phyloP scores from a whole-genome alignment of 768 basidiomycete genomes.

The Peribolospora kevripleyi region DNA sequence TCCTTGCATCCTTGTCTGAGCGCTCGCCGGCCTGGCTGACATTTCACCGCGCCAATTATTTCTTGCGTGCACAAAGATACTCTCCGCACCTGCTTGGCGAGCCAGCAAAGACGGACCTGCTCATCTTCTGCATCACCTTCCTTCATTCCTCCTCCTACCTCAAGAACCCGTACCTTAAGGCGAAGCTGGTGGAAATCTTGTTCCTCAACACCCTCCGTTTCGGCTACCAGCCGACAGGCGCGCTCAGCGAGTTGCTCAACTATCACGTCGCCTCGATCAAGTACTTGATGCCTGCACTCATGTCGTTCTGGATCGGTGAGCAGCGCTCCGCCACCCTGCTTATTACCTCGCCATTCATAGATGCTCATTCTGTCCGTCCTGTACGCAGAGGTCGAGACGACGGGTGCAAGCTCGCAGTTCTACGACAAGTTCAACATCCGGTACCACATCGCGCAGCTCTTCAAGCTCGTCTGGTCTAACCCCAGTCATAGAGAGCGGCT shows the following conservation, averaged over 20 bases:
- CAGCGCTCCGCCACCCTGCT: not conserved
- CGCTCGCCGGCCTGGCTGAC: not conserved
- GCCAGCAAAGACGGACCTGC: constrained; percentile 59
- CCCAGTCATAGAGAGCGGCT: constrained; percentile 68
- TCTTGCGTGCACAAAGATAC: constrained; percentile 10
- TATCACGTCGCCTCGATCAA: constrained; percentile 61
- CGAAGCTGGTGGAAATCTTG: constrained; percentile 71
- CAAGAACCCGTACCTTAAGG: constrained; percentile 93
- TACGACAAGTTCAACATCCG: constrained; percentile 61
- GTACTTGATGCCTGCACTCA: constrained; percentile 70
- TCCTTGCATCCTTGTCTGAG: not conserved
- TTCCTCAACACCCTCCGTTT: constrained; percentile 33
- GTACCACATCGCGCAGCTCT: constrained; percentile 42
- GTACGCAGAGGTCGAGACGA: constrained; percentile 70
- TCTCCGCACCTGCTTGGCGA: constrained; percentile 55
- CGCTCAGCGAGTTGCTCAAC: constrained; percentile 61
- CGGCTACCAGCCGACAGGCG: constrained; percentile 41
- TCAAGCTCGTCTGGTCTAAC: constrained; percentile 81
- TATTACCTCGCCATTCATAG: too few species aligned
- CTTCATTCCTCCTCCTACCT: constrained; percentile 87
- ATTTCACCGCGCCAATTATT: constrained; percentile 24
- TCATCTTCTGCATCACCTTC: constrained; percentile 75
- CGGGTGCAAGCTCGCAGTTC: constrained; percentile 92
- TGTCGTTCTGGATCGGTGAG: constrained; percentile 82
- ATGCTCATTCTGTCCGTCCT: not conserved